phyloP scores from a whole-genome alignment of 352 stramenopile species.

The Pythium grandisporangium region DNA sequence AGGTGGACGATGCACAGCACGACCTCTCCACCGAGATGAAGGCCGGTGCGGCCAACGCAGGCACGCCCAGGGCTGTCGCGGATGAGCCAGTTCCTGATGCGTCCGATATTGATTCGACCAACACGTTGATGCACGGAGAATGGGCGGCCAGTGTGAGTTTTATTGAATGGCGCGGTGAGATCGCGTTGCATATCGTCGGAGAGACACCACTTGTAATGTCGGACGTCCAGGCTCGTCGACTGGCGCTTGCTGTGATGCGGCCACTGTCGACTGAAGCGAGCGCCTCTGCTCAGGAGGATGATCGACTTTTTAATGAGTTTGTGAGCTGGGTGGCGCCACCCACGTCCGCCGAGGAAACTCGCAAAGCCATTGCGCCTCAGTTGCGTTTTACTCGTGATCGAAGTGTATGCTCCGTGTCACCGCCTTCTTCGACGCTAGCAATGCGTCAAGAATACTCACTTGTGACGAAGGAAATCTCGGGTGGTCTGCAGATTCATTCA shows the following conservation, averaged over 20 bases:
- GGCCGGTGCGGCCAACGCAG: not conserved
- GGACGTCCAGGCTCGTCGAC: conserved; percentile 60
- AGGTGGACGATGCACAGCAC: conserved; percentile 21
- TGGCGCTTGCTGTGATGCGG: conserved; percentile 65
- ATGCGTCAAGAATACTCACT: conserved; percentile 79
- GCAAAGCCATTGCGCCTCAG: conserved; percentile 57
- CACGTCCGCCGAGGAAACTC: conserved; percentile 19
- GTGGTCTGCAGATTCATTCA: conserved; percentile 61
- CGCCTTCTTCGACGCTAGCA: conserved; percentile 22
- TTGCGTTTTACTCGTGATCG: conserved; percentile 70
- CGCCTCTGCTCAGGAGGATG: conserved; percentile 36
- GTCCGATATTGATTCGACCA: conserved; percentile 24
- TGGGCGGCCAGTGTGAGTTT: conserved; percentile 80
- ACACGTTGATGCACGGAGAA: conserved; percentile 43
- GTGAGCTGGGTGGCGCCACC: conserved; percentile 54
- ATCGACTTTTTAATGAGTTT: conserved; percentile 81
- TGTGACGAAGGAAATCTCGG: conserved; percentile 82
- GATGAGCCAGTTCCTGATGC: too few species aligned
- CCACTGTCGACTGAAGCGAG: conserved; percentile 16
- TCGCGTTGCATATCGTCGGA: conserved; percentile 65
- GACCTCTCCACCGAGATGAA: not conserved
- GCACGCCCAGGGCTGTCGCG: too few species aligned
- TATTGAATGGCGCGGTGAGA: conserved; percentile 76
- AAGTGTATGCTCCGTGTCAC: conserved; percentile 63
- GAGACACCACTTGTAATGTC: conserved; percentile 74